A percentile compares a stretch with the other conserved stretches of the same genome.
phyloP scores from a whole-genome alignment of 2,329 filamentous ascomycete species.

The Paecilomyces dactylethromorphus region DNA sequence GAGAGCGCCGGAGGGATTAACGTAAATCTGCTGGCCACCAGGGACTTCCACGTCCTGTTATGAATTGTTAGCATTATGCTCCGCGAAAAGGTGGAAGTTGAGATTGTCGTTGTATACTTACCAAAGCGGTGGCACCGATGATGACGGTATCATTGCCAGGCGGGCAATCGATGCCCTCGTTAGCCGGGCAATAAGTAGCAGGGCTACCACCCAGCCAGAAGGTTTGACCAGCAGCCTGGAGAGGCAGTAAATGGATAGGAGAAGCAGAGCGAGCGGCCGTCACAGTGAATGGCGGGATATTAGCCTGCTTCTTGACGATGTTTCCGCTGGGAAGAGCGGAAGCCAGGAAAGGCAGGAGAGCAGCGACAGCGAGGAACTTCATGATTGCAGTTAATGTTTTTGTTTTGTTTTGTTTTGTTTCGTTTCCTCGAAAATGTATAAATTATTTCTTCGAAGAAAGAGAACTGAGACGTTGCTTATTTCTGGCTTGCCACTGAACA shows the following conservation, averaged over 20 bases:
- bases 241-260: constrained; percentile 38
- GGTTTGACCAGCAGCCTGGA: constrained; percentile 42
- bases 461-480: neutral
- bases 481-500: neutral
- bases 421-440: neutral
- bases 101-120: constrained; percentile 15
- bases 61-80: neutral
- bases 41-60: constrained; percentile 48
- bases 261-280: neutral
- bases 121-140: constrained; percentile 28
- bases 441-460: neutral
- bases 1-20: constrained; percentile 48
- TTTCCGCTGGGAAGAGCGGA: neutral
- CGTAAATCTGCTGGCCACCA: constrained; percentile 57
- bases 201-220: constrained; percentile 47
- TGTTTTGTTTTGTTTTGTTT: neutral
- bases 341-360: neutral
- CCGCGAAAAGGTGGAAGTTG: constrained; percentile 12
- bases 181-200: constrained; percentile 44
- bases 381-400: neutral
- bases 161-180: constrained; percentile 32
- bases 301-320: neutral
- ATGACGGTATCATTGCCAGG: constrained; percentile 43
- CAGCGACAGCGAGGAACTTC: neutral
- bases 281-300: neutral